Conservation (phyloP, 306 rosid genomes). For the Pterocarpus macrocarpus region DNA sequence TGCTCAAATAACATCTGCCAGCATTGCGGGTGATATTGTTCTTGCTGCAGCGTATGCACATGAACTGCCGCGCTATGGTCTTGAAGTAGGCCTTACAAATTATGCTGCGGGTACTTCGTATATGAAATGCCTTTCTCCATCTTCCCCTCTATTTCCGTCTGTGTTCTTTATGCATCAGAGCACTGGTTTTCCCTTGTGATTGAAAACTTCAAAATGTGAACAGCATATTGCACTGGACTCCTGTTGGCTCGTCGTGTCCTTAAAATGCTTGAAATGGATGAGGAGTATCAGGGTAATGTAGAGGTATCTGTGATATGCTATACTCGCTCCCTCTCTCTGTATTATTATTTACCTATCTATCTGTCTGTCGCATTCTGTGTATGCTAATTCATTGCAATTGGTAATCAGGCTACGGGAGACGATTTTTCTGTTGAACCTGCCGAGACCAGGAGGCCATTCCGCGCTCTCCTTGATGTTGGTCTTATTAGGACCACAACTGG, state of each 20-base stretch:
- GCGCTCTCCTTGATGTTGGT: conserved; percentile 93
- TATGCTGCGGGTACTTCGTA: conserved; percentile 77
- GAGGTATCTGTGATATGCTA: conserved; percentile 58
- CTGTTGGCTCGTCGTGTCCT: conserved; percentile 88
- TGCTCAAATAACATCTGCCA: conserved; percentile 76
- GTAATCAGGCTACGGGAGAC: conserved; percentile 77
- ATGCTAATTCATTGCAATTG: not conserved
- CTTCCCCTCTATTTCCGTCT: too few species aligned
- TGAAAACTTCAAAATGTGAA: not conserved
- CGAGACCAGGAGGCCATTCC: conserved; percentile 88
- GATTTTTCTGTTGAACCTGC: conserved; percentile 90
- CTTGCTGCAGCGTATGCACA: conserved; percentile 81
- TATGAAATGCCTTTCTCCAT: not conserved
- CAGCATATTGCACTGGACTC: conserved; percentile 91
- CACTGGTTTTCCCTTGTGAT: not conserved
- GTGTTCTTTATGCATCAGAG: not conserved
- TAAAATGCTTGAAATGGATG: conserved; percentile 77
- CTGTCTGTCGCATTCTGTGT: not conserved
- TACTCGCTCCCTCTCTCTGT: not conserved
- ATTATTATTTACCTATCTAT: too few species aligned
- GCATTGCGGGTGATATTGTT: conserved; percentile 82
- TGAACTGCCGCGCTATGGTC: conserved; percentile 60
- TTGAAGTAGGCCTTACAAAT: conserved; percentile 62
- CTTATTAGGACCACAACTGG: conserved; percentile 82
- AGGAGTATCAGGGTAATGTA: conserved; percentile 81